Percentiles rank a stretch among this genome's conserved stretches.
phyloP scores from a whole-genome alignment of 306 rosid species.

The Fagus crenata region DNA sequence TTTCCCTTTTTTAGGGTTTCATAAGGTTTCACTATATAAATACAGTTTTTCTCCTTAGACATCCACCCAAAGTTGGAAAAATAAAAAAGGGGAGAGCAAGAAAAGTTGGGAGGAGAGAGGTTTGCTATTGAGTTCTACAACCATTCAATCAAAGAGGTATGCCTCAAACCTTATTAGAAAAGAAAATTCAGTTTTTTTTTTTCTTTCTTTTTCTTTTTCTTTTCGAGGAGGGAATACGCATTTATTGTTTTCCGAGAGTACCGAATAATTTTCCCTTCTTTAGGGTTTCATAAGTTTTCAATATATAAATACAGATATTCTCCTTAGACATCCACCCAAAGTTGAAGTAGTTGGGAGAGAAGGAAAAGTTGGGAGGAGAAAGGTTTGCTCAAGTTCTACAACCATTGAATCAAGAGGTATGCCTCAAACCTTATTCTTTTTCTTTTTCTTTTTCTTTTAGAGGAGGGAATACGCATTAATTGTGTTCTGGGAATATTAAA shows the following conservation, averaged over 20 bases:
- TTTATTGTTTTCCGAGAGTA: too few species aligned
- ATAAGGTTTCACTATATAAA: neutral
- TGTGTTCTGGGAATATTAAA: too few species aligned
- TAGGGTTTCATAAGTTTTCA: neutral
- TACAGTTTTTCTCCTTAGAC: neutral
- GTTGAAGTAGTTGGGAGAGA: neutral
- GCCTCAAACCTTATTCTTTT: neutral
- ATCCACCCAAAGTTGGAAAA: neutral
- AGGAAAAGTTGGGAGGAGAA: neutral
- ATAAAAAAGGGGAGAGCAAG: neutral
- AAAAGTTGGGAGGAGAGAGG: neutral
- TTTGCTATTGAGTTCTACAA: neutral
- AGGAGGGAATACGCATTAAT: too few species aligned
- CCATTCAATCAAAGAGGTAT: neutral
- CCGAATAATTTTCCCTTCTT: neutral
- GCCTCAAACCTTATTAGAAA: neutral
- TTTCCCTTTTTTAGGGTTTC: neutral
- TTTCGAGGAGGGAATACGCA: too few species aligned
- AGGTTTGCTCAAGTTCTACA: neutral
- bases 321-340: neutral
- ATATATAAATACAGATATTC: neutral
- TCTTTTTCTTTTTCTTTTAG: too few species aligned
- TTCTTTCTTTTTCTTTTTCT: too few species aligned
- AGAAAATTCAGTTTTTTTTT: too few species aligned
- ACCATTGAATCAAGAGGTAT: neutral